Evolutionary conservation across 2,329 filamentous ascomycete genomes (phyloP), one percentile per base, ranked within the genome.

Genomic region (Hirsutella rhossiliensis): DNA sequence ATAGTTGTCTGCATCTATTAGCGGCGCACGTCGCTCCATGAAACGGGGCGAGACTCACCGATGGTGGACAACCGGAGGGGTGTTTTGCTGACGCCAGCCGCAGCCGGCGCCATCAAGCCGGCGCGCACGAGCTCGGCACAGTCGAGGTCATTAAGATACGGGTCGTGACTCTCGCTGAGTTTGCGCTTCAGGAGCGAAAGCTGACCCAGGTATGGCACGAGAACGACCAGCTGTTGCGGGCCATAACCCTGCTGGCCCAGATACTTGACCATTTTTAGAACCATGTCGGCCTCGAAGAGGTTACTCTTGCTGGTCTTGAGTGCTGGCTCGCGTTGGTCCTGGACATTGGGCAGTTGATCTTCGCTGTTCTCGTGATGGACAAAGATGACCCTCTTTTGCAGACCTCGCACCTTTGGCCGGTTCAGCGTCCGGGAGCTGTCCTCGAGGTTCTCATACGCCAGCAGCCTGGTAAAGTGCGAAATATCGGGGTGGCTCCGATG

Each of bases 121-220:
- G 81, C 81, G 1, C 54, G 52, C 3, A 62, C 42, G 4, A 88
- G 59, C 20, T 85, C 81, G 36, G 66, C 62, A 0, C 73, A 75
- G 49, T 89, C 84, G 2, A 85, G 58, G 42, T 88, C 83, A 50
- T 80, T 85, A 1, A 89, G 61, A 0, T 79, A 60, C 0, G 80
- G 78, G 48, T 87, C 82, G 41, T 76, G 77, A 0, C 79, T 69
- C 11, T 67, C 58, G 5, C 62, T 62, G 5, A 87, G 61, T 0
- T 60, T 65, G 0, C 78, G 66, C 17, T 64, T 58, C 2, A 88
- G 62, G 0, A 82, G 63, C 3, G 63, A 70, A 0, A 88, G 58
- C 50, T 87, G 83, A 0, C 82, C 83, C 0, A 87, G 64, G 50
- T 89, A 88, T 0, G 84, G 84, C 0, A 82, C 85, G 1, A 88